Evolutionary conservation across 768 basidiomycete species (phyloP).

Genomic region (Mycena haematopus): DNA sequence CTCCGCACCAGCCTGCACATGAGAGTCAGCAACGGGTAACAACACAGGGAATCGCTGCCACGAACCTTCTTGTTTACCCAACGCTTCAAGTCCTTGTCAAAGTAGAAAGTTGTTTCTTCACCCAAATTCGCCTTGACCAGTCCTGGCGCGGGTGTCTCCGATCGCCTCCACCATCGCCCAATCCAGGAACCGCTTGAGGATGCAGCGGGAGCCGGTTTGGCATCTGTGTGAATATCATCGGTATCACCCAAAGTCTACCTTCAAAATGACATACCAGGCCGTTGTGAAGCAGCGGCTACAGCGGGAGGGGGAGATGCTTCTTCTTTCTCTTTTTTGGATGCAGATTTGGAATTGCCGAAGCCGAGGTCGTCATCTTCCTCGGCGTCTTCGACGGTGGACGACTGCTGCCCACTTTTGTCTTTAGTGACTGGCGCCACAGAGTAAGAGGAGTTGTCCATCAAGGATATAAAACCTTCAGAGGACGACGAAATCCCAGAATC

Average conservation of each 20-base stretch:
- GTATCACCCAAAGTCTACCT: background rate
- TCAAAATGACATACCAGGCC: slow-evolving; percentile 36
- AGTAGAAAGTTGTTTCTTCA: slow-evolving; percentile 88
- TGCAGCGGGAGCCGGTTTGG: slow-evolving; percentile 34
- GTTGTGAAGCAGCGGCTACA: slow-evolving; percentile 30
- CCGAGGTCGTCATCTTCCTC: slow-evolving; percentile 93
- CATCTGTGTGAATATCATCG: slow-evolving; percentile 4
- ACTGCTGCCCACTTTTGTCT: slow-evolving; percentile 17
- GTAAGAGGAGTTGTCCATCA: slow-evolving; percentile 72
- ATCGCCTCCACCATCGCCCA: slow-evolving; percentile 79
- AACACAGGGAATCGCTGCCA: background rate
- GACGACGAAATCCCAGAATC: slow-evolving; percentile 49
- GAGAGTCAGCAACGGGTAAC: slow-evolving; percentile 11
- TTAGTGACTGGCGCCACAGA: slow-evolving; percentile 41
- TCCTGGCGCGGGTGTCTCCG: slow-evolving; percentile 57
- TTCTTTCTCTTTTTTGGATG: slow-evolving; percentile 42
- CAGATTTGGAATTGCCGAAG: slow-evolving; percentile 74
- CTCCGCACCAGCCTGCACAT: slow-evolving; percentile 59
- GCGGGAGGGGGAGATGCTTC: slow-evolving; percentile 33
- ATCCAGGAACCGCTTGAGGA: slow-evolving; percentile 72
- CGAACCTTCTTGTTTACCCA: slow-evolving; percentile 95
- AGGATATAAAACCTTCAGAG: slow-evolving; percentile 76
- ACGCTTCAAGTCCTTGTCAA: slow-evolving; percentile 91
- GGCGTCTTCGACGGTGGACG: slow-evolving; percentile 50
- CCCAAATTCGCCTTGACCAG: slow-evolving; percentile 94